Evolutionary conservation across 768 basidiomycete species (phyloP).

Genomic region (Trametes elegans): DNA sequence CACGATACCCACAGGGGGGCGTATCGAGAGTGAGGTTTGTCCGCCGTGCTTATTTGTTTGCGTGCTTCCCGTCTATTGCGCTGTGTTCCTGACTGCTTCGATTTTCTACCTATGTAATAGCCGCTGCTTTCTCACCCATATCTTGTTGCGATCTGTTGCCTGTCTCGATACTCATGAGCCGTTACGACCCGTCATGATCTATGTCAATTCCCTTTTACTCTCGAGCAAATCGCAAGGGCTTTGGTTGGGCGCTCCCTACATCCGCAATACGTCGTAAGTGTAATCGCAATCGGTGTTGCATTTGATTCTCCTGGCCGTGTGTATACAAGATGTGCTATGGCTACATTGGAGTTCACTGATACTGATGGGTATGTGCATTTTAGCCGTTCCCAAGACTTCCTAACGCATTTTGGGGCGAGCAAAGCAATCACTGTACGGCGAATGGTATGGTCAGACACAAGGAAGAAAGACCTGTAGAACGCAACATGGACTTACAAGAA

Average conservation of each 20-base stretch:
- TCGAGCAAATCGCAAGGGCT: not conserved
- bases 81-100: conserved; percentile 9
- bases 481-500: not conserved
- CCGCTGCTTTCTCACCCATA: not conserved
- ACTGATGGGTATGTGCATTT: not conserved
- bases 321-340: conserved; percentile 1
- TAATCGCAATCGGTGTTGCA: not conserved
- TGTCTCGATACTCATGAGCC: conserved; percentile 14
- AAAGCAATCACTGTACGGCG: too few relatives aligned
- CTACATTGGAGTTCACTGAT: not conserved
- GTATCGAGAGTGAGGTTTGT: too few relatives aligned
- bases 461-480: too few relatives aligned
- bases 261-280: not conserved
- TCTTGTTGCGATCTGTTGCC: not conserved
- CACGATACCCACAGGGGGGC: not conserved
- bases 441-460: too few relatives aligned
- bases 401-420: too few relatives aligned
- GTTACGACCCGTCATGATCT: conserved; percentile 13
- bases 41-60: too few relatives aligned
- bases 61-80: conserved; percentile 5
- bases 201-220: not conserved
- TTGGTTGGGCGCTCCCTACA: not conserved
- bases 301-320: not conserved
- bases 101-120: conserved; percentile 8
- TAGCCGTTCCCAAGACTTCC: not conserved